Conservation (phyloP, 192 early-diverging fungal species). For the Phycomyces blakesleeanus region DNA sequence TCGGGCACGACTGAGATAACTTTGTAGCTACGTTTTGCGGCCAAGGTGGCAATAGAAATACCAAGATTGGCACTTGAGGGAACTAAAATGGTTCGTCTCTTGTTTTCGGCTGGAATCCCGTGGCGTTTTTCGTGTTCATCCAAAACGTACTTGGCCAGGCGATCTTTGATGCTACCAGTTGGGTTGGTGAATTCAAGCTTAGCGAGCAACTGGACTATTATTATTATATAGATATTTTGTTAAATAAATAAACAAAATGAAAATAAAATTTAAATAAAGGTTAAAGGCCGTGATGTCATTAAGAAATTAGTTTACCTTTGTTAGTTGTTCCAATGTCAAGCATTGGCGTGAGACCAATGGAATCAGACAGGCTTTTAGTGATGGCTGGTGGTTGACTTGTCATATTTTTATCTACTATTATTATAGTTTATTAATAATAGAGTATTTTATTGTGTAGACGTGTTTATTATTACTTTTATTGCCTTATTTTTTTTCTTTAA, state of each 20-base stretch:
- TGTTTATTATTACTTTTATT: background rate
- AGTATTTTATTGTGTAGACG: no score
- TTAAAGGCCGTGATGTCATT: no score
- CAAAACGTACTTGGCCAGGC: conserved; percentile 58
- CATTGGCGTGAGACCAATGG: conserved; percentile 34
- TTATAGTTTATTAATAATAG: no score
- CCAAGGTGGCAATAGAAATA: conserved; percentile 60
- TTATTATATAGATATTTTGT: background rate
- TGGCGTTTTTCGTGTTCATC: conserved; percentile 7
- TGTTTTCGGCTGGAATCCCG: background rate
- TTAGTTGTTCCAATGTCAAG: conserved; percentile 5
- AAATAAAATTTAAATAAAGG: no score
- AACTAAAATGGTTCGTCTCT: conserved; percentile 53
- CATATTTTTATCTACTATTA: no score
- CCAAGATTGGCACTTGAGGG: conserved; percentile 71
- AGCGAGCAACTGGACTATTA: conserved; percentile 56
- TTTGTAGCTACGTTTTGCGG: conserved; percentile 37
- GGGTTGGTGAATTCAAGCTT: conserved; percentile 77
- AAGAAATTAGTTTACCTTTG: conserved; percentile 17
- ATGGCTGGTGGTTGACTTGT: conserved; percentile 7
- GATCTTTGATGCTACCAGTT: conserved; percentile 67
- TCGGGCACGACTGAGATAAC: conserved; percentile 64
- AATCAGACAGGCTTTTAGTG: conserved; percentile 21
- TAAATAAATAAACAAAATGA: no score
- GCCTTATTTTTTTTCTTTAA: no score